phyloP scores from a whole-genome alignment of 495 filamentous ascomycete species.

The Neurospora sp. region DNA sequence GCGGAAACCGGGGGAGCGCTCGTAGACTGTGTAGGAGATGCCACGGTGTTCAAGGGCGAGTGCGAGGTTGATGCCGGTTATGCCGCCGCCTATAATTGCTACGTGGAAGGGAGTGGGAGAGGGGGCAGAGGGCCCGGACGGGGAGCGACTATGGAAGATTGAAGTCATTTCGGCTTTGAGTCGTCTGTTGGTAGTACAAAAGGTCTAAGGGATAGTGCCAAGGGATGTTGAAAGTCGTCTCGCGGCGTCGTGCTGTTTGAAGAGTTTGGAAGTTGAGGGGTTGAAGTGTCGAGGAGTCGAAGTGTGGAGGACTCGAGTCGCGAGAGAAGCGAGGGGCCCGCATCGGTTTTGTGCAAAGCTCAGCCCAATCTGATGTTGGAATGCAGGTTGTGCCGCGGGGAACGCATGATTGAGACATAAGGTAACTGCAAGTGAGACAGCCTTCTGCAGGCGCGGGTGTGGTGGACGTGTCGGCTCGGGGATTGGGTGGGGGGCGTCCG shows the following conservation, averaged over 20 bases:
- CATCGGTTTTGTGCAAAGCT: not conserved
- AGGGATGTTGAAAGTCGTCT: not conserved
- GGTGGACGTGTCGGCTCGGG: not conserved
- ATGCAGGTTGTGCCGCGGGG: not conserved
- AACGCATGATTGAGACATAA: not conserved
- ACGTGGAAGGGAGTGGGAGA: constrained; percentile 20
- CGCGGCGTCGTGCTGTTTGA: not conserved
- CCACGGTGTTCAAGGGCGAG: constrained; percentile 42
- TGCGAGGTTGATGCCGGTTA: constrained; percentile 48
- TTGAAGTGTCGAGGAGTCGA: not conserved
- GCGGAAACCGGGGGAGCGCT: constrained; percentile 39
- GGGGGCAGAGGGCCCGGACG: constrained; percentile 13
- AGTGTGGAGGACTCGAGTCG: not conserved
- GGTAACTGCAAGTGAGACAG: not conserved
- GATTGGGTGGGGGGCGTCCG: not conserved
- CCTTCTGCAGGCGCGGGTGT: not conserved
- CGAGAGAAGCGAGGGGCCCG: not conserved
- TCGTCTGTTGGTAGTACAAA: not conserved
- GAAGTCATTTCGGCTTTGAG: constrained; percentile 4
- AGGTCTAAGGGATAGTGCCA: not conserved
- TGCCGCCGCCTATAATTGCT: constrained; percentile 53
- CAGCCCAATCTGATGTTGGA: not conserved
- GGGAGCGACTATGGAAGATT: not conserved
- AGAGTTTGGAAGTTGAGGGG: not conserved
- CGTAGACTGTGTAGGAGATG: constrained; percentile 44